A percentile compares a stretch with the other conserved stretches of the same genome.
phyloP scores from a whole-genome alignment of 2,329 filamentous ascomycete species.

The Akanthomyces muscarius region DNA sequence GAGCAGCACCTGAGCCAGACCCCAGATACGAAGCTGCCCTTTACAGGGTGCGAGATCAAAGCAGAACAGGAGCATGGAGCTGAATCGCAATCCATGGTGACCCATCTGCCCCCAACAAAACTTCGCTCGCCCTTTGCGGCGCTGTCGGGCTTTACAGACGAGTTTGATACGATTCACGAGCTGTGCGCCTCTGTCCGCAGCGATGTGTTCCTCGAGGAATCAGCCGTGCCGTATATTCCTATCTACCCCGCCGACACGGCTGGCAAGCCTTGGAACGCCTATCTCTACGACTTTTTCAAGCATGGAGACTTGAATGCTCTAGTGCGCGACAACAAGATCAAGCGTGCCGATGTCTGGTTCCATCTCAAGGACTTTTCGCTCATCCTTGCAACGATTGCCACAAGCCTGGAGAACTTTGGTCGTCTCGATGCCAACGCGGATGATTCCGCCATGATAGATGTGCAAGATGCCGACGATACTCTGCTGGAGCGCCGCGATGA shows the following conservation, averaged over 20 bases:
- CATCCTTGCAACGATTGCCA: slow-evolving; percentile 67
- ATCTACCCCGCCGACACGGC: slow-evolving; percentile 53
- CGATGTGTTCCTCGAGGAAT: slow-evolving; percentile 71
- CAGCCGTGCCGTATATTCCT: slow-evolving; percentile 65
- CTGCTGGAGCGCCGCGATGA: slow-evolving; percentile 33
- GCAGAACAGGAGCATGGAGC: slow-evolving; percentile 21
- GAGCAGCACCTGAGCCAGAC: slow-evolving; percentile 53
- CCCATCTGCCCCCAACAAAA: slow-evolving; percentile 35
- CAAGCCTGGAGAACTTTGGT: slow-evolving; percentile 55
- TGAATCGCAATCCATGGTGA: background rate
- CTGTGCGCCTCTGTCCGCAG: slow-evolving; percentile 61
- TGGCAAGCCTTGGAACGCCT: slow-evolving; percentile 56
- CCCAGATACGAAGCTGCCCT: slow-evolving; percentile 54
- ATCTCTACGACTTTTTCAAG: slow-evolving; percentile 73
- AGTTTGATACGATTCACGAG: slow-evolving; percentile 61
- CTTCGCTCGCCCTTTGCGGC: slow-evolving; percentile 67
- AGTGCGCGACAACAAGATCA: slow-evolving; percentile 59
- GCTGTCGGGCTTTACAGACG: slow-evolving; percentile 63
- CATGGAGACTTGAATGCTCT: slow-evolving; percentile 54
- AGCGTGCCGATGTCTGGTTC: slow-evolving; percentile 67
- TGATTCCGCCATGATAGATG: slow-evolving; percentile 37
- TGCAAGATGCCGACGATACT: slow-evolving; percentile 39
- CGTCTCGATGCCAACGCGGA: slow-evolving; percentile 37
- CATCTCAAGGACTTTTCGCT: slow-evolving; percentile 39
- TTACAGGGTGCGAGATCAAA: slow-evolving; percentile 38